phyloP scores from a whole-genome alignment of 2,329 filamentous ascomycete genomes.

The Rhinocladiella mackenziei region DNA sequence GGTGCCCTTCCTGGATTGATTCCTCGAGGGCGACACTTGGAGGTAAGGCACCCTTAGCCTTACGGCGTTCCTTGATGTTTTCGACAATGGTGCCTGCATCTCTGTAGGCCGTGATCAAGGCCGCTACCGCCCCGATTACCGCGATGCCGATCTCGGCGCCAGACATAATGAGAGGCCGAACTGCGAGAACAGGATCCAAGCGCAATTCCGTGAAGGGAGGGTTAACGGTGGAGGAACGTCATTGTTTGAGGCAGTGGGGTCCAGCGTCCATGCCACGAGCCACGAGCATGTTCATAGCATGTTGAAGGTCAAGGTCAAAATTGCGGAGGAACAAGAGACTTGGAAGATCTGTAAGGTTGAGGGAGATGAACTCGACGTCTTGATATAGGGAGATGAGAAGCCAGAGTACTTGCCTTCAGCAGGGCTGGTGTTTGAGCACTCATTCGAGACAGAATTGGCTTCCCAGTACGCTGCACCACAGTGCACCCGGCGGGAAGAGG shows the following conservation, averaged over 20 bases:
- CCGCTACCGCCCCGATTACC: constrained; percentile 13
- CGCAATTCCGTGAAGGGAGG: background rate
- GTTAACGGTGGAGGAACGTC: background rate
- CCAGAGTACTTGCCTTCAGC: too few relatives aligned
- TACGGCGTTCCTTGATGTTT: constrained; percentile 19
- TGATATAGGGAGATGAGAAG: too few relatives aligned
- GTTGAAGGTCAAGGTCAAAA: too few relatives aligned
- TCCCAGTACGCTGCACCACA: too few relatives aligned
- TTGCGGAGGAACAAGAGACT: too few relatives aligned
- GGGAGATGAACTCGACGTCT: too few relatives aligned
- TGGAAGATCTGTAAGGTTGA: too few relatives aligned
- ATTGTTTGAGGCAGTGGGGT: constrained; percentile 5
- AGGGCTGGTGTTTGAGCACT: too few relatives aligned
- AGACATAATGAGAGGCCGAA: constrained; percentile 8
- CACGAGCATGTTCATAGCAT: background rate
- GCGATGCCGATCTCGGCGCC: constrained; percentile 13
- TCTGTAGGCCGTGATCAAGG: constrained; percentile 20
- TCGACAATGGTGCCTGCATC: constrained; percentile 16
- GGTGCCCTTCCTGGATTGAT: constrained; percentile 16
- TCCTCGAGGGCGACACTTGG: constrained; percentile 17
- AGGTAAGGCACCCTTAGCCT: constrained; percentile 10
- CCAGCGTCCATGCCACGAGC: too few relatives aligned
- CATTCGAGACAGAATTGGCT: too few relatives aligned
- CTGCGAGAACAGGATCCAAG: background rate
- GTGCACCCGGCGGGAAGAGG: too few relatives aligned